These are phyloP conservation scores for Pulicaria dysenterica DNA, from an alignment of 129 eudicot species.

Conservation along the genomic window DNA sequence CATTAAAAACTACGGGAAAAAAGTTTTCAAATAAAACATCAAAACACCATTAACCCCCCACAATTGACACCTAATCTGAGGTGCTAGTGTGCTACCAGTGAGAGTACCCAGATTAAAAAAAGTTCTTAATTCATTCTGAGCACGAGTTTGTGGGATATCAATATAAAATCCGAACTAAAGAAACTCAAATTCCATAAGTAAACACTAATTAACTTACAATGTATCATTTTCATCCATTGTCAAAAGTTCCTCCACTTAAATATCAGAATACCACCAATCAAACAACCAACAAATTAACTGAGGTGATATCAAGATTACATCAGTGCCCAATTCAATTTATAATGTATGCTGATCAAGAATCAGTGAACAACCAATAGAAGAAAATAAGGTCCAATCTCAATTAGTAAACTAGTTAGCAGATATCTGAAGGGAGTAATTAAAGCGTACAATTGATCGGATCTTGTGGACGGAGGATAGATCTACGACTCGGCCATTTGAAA, in stretches of 20 bases:
- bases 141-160: background rate
- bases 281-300: background rate
- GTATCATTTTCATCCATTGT: slow-evolving; percentile 9
- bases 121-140: background rate
- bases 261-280: background rate
- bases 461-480: slow-evolving; percentile 77
- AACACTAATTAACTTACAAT: background rate
- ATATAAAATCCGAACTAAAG: background rate
- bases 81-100: no score
- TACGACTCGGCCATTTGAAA: slow-evolving; percentile 58
- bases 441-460: slow-evolving; percentile 82
- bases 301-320: background rate
- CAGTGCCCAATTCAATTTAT: background rate
- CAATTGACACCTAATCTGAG: no score
- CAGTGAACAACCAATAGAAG: background rate
- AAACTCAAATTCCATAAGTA: slow-evolving; percentile 1
- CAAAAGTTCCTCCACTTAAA: background rate
- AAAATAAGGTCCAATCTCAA: slow-evolving; percentile 13
- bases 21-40: no score
- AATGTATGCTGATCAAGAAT: background rate
- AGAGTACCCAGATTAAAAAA: no score
- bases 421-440: slow-evolving; percentile 18
- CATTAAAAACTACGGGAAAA: no score
- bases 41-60: no score
- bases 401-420: background rate